Evolutionary conservation across 2,329 filamentous ascomycete species (phyloP), one percentile per base, ranked within the genome.

Genomic region (Botrytis galanthina): DNA sequence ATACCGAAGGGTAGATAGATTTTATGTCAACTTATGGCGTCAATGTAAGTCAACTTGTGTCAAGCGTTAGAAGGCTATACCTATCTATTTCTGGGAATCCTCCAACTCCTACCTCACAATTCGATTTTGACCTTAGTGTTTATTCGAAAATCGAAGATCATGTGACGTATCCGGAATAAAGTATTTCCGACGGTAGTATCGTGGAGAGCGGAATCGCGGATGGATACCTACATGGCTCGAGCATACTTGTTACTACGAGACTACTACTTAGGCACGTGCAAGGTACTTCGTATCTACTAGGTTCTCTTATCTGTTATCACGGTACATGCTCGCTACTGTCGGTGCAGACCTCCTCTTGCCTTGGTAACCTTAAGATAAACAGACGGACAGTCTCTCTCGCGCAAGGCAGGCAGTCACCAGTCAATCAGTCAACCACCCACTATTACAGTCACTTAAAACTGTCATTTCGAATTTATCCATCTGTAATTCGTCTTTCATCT

Each of bases 121-220:
- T 68, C 35, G 64, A 68, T 69, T 69, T 69, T 69, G 18, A 39
- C 37, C 66, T 69, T 54, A 22, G 64, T 26, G 64, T 67, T 54
- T 67, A 18, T 54, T 22, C 44, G n/a, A 18, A 42, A 68, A 57
- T 42, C 3, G 0, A 22, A 3, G 5, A 69, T 69, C 66, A 69
- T 44, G 66, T 69, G 66, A 69, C 3, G 1, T 4, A 3, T 3
- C 1, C 7, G 66, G 48, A 69, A 16, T 32, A 69, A 44, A 26
- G 66, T 69, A 42, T 42, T 1, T 9, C 64, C 64, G 64, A 32
- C 6, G 0, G 20, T 5, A 18, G 42, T 3, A 51, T n/a, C n/a
- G n/a, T 46, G 22, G 44, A 20, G 18, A 14, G 6, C 26, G 26
- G 1, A n/a, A n/a, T n/a, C n/a, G n/a, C n/a, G n/a, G n/a, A n/a